A percentile compares a stretch with the other conserved stretches of the same genome.
Conservation (phyloP, 2,329 filamentous ascomycete species). For the Grosmannia serpens region DNA sequence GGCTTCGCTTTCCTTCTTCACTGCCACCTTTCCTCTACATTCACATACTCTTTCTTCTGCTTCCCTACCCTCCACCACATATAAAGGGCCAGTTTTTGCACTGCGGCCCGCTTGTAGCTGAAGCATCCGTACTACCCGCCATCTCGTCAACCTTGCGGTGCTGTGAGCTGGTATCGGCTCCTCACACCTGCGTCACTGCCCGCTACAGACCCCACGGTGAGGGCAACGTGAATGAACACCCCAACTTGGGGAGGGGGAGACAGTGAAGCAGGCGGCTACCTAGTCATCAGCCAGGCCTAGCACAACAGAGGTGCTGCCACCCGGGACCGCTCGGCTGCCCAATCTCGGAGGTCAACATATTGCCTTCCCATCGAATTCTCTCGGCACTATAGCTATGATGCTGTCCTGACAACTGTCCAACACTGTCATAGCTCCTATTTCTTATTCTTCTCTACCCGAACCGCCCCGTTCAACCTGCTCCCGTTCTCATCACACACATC, state of each 20-base stretch:
- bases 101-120: background rate
- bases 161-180: background rate
- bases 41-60: no score
- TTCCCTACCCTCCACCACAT: no score
- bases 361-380: background rate
- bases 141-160: background rate
- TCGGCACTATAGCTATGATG: slow-evolving; percentile 2
- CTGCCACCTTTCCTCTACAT: background rate
- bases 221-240: background rate
- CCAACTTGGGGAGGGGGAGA: background rate
- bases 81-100: background rate
- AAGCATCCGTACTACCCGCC: background rate
- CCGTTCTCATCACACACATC: no score
- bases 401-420: background rate
- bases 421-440: background rate
- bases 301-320: background rate
- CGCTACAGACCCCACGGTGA: background rate
- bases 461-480: no score
- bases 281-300: background rate
- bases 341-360: background rate
- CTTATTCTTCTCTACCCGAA: background rate
- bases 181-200: no score
- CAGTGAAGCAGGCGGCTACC: background rate
- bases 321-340: background rate
- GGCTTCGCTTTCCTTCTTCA: background rate